Evolutionary conservation across 2,329 filamentous ascomycete genomes (phyloP).

Genomic region (Westerdykella sp.): DNA sequence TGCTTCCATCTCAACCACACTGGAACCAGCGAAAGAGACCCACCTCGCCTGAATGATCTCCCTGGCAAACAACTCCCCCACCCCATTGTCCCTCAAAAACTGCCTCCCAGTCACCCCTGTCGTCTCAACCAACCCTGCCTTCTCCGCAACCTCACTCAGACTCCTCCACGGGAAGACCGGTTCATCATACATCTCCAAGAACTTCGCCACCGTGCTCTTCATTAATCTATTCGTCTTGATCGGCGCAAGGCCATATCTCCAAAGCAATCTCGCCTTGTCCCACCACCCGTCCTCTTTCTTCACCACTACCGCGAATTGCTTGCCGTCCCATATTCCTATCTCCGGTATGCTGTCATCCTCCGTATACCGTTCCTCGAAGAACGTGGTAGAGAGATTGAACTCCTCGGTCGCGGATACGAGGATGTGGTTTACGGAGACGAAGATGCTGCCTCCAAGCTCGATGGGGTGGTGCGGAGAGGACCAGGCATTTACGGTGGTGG

Average conservation of each 20-base stretch:
- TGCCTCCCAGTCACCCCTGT: constrained; percentile 69
- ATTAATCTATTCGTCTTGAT: constrained; percentile 67
- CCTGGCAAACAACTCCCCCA: constrained; percentile 61
- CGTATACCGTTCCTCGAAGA: not conserved
- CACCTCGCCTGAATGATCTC: constrained; percentile 74
- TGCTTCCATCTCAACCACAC: not conserved
- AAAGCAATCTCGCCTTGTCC: constrained; percentile 71
- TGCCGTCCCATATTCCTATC: constrained; percentile 80
- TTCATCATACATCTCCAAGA: constrained; percentile 71
- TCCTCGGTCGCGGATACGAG: constrained; percentile 64
- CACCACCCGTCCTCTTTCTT: constrained; percentile 64
- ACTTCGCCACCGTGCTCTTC: constrained; percentile 62
- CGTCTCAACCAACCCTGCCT: constrained; percentile 59
- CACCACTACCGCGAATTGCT: constrained; percentile 63
- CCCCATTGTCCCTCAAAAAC: constrained; percentile 61
- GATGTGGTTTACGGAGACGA: constrained; percentile 78
- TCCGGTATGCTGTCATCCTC: constrained; percentile 34
- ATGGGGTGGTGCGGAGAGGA: constrained; percentile 61
- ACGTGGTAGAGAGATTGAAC: constrained; percentile 59
- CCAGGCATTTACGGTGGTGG: constrained; percentile 75
- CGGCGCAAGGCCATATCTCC: constrained; percentile 78
- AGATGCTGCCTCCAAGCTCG: constrained; percentile 88
- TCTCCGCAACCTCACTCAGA: constrained; percentile 60
- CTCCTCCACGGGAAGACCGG: constrained; percentile 81
- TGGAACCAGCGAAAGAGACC: constrained; percentile 1